Conservation (phyloP, 2,329 filamentous ascomycete genomes). For the Aspergillus awamori region DNA sequence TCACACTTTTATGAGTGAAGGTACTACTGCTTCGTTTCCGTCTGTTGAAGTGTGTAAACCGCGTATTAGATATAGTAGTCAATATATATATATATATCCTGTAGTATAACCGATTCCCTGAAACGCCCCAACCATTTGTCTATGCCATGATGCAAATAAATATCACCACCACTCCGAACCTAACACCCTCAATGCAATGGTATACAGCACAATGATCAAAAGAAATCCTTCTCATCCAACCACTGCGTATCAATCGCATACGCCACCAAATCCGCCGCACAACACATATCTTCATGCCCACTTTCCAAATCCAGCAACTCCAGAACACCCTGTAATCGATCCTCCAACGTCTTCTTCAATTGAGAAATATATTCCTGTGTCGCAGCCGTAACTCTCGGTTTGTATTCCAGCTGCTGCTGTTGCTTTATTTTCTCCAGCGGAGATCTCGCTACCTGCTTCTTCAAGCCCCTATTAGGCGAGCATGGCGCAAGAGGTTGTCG, state of each 20-base stretch:
- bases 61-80: not conserved
- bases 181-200: not conserved
- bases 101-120: not conserved
- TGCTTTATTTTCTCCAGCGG: not conserved
- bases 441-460: slow-evolving; percentile 14
- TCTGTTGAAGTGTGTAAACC: too few species aligned
- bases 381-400: slow-evolving; percentile 6
- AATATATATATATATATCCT: not conserved
- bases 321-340: slow-evolving; percentile 36
- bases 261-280: slow-evolving; percentile 47
- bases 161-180: not conserved
- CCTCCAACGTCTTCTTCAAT: slow-evolving; percentile 35
- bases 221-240: slow-evolving; percentile 45
- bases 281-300: slow-evolving; percentile 46
- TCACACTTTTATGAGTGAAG: not conserved
- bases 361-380: slow-evolving; percentile 22
- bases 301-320: slow-evolving; percentile 42
- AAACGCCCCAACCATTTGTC: not conserved
- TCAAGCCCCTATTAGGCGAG: slow-evolving; percentile 34
- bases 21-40: too few species aligned
- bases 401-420: slow-evolving; percentile 10
- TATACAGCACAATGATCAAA: slow-evolving; percentile 17
- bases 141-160: not conserved
- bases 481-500: slow-evolving; percentile 37
- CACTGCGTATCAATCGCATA: slow-evolving; percentile 48